phyloP scores from a whole-genome alignment of 2,329 filamentous ascomycete species.

The Fusarium gaditjirri region DNA sequence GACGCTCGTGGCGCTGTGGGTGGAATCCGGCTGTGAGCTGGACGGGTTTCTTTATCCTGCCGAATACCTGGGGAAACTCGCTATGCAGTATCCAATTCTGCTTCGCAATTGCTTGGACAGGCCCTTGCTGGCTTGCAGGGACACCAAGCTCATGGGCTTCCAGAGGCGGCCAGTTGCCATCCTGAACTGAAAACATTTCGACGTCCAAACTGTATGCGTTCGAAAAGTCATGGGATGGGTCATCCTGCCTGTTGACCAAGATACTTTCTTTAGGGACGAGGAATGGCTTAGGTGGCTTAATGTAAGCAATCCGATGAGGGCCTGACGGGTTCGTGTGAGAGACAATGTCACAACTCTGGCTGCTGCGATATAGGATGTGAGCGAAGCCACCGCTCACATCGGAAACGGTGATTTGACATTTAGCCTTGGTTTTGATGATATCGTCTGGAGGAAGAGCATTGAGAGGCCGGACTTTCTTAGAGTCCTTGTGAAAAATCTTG shows the following conservation, averaged over 20 bases:
- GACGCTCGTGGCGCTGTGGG: conserved; percentile 36
- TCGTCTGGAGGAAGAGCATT: conserved; percentile 46
- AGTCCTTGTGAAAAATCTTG: conserved; percentile 63
- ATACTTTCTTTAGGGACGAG: conserved; percentile 64
- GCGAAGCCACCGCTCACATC: conserved; percentile 50
- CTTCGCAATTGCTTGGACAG: conserved; percentile 34
- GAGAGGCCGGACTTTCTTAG: conserved; percentile 50
- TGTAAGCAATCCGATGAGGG: conserved; percentile 58
- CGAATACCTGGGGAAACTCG: conserved; percentile 55
- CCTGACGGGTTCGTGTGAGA: conserved; percentile 60
- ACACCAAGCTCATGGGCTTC: conserved; percentile 51
- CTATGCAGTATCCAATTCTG: conserved; percentile 55
- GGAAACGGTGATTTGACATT: conserved; percentile 52
- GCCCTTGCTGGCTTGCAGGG: conserved; percentile 26
- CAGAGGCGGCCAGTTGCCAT: conserved; percentile 63
- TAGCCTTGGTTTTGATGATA: conserved; percentile 48
- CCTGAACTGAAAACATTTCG: conserved; percentile 63
- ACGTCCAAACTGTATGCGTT: conserved; percentile 62
- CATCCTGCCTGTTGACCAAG: conserved; percentile 59
- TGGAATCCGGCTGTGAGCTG: conserved; percentile 43
- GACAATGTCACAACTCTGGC: conserved; percentile 63
- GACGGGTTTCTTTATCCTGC: conserved; percentile 53
- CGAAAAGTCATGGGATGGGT: conserved; percentile 59
- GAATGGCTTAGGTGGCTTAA: conserved; percentile 62
- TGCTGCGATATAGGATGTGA: conserved; percentile 63